phyloP scores from a whole-genome alignment of 2,329 filamentous ascomycete genomes.

The Penicillium sp. region DNA sequence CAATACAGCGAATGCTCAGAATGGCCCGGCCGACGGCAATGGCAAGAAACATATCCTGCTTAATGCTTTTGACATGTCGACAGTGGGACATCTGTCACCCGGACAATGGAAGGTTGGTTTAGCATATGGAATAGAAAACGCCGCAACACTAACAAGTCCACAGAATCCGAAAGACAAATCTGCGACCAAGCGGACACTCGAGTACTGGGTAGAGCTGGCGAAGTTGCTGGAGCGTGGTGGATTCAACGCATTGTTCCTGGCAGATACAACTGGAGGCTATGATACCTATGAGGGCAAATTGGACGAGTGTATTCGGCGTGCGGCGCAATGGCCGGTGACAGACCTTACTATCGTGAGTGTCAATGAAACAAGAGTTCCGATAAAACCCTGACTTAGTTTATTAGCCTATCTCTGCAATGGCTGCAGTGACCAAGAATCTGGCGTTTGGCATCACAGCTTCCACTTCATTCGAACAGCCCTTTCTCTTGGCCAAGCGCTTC shows the following conservation, averaged over 20 bases:
- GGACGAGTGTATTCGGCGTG: constrained; percentile 61
- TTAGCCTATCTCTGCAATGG: constrained; percentile 64
- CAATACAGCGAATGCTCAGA: constrained; percentile 4
- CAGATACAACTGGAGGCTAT: constrained; percentile 64
- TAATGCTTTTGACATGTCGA: constrained; percentile 67
- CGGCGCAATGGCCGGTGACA: constrained; percentile 64
- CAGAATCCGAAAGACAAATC: constrained; percentile 62
- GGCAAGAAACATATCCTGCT: constrained; percentile 57
- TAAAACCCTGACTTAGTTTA: not conserved
- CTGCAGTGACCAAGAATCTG: constrained; percentile 64
- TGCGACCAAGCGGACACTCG: constrained; percentile 58
- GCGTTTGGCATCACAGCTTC: constrained; percentile 63
- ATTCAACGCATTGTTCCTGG: constrained; percentile 65
- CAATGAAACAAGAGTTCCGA: not conserved
- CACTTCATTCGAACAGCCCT: constrained; percentile 63
- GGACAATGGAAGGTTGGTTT: constrained; percentile 63
- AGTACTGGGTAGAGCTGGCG: constrained; percentile 65
- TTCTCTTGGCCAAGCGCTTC: constrained; percentile 61
- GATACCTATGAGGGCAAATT: constrained; percentile 61
- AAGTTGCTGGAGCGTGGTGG: constrained; percentile 61
- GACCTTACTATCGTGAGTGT: constrained; percentile 60
- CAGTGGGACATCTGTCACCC: constrained; percentile 62
- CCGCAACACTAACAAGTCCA: not conserved
- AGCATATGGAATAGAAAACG: not conserved
- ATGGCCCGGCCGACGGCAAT: constrained; percentile 18